A percentile compares a stretch with the other conserved stretches of the same genome.
These are phyloP conservation scores for Papilionanthe hybrid DNA, from an alignment of 116 monocot genomes.

Conservation along the genomic window DNA sequence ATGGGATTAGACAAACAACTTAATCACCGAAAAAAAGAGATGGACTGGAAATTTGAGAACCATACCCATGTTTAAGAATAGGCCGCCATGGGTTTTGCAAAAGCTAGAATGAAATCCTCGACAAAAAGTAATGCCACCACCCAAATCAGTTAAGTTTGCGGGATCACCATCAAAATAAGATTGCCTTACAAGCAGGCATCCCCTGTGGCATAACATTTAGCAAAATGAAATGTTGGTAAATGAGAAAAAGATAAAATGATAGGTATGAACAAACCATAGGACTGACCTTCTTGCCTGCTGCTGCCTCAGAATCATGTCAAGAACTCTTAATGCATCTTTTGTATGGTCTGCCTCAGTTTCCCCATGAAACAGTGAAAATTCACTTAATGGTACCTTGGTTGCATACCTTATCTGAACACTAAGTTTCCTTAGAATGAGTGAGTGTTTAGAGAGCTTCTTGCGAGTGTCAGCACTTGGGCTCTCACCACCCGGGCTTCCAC, in stretches of 20 bases:
- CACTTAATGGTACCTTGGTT: conserved; percentile 49
- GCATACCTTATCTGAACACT: conserved; percentile 54
- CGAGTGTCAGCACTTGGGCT: conserved; percentile 30
- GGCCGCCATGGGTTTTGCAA: conserved; percentile 47
- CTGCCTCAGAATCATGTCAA: conserved; percentile 72
- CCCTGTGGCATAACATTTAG: conserved; percentile 26
- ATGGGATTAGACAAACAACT: not conserved
- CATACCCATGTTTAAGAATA: conserved; percentile 82
- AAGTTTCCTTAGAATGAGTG: conserved; percentile 35
- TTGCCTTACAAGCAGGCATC: conserved; percentile 72
- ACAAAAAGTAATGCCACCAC: conserved; percentile 74
- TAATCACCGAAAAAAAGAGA: not conserved
- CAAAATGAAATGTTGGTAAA: not conserved
- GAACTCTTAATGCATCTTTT: conserved; percentile 61
- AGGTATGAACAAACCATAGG: not conserved
- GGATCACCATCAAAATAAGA: conserved; percentile 60
- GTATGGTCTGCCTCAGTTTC: conserved; percentile 39
- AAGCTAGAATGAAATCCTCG: conserved; percentile 80
- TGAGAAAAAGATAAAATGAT: not conserved
- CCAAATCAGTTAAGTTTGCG: conserved; percentile 46
- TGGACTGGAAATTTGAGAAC: conserved; percentile 2
- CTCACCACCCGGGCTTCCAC: conserved; percentile 26
- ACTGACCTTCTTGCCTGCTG: conserved; percentile 64
- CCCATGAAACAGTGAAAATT: conserved; percentile 33
- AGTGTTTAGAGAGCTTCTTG: conserved; percentile 37